Percentiles rank a stretch among this genome's conserved stretches.
Conservation (phyloP, 2,329 filamentous ascomycete species). For the Passalora sequoiae region DNA sequence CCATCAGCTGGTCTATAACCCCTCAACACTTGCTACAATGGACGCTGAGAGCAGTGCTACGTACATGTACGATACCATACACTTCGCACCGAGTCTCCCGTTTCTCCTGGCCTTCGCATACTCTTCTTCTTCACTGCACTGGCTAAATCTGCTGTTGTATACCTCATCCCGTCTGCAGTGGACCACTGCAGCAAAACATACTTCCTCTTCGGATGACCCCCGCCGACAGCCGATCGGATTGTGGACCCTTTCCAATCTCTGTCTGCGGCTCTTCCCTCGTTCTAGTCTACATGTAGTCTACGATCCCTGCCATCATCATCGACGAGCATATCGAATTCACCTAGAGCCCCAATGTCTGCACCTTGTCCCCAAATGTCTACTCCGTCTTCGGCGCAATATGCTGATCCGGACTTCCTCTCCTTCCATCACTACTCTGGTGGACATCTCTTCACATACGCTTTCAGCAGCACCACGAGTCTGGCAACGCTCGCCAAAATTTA, state of each 20-base stretch:
- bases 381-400: conserved; percentile 8
- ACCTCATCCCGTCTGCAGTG: too few relatives aligned
- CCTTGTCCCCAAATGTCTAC: not conserved
- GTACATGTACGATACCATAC: too few relatives aligned
- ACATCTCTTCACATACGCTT: not conserved
- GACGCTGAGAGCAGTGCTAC: too few relatives aligned
- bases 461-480: not conserved
- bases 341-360: conserved; percentile 6
- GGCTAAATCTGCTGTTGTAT: too few relatives aligned
- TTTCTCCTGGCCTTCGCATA: too few relatives aligned
- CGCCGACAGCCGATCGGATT: not conserved
- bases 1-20: too few relatives aligned
- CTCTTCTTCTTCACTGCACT: too few relatives aligned
- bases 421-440: not conserved
- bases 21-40: too few relatives aligned
- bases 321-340: conserved; percentile 1
- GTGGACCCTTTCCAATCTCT: too few relatives aligned
- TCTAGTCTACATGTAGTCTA: too few relatives aligned
- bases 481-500: not conserved
- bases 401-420: conserved; percentile 4
- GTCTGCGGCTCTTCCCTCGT: too few relatives aligned
- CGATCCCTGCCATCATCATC: not conserved
- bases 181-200: conserved; percentile 4
- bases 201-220: conserved; percentile 1
- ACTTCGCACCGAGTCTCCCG: too few relatives aligned